Evolutionary conservation across 257 asterid species (phyloP), one percentile per base, ranked within the genome.

Genomic region (Linaria vulgaris): DNA sequence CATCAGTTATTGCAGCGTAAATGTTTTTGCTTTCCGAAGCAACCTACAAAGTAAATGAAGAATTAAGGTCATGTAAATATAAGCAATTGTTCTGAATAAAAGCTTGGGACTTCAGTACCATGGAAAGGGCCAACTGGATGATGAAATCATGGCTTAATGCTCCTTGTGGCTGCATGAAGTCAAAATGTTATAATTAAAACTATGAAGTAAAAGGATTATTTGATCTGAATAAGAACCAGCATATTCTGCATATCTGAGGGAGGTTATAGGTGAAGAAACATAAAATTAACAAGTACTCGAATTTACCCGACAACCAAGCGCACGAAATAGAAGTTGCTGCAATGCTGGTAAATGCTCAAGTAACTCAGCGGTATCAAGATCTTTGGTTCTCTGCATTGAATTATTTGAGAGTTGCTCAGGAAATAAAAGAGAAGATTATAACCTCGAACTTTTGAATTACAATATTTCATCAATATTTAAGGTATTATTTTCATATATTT

Each of bases 21-120:
- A 94, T 82, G 70, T 90, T 94, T 63, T 85, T 80, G 84, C 99
- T 94, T 78, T 94, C 97, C 0, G 86, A 60, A 80, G 99, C 97
- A 78, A 87, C 97, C 99, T 94, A 71, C 11, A 68, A 13, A 54
- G 25, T 75, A 49, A 63, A 69, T 12, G 53, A 59, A 75, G 24
- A 17, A 66, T 72, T 56, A 64, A 66, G 52, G 34, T 47, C 21
- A 67, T 20, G 25, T 34, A 37, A 19, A 56, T 2, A 34, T 1
- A 41, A 61, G 57, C 34, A 27, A 3, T 27, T 27, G 6, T 43
- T 38, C 13, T 21, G 61, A 56, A 59, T 57, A 69, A 67, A 34
- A 22, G 31, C 56, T 5, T 20, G 45, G 69, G 64, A 53, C 38
- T 49, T 52, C 6, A 68, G 5, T 76, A 94, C 99, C 97, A 90